phyloP scores from a whole-genome alignment of 2,329 filamentous ascomycete species.

The Xylariaceae sp. region DNA sequence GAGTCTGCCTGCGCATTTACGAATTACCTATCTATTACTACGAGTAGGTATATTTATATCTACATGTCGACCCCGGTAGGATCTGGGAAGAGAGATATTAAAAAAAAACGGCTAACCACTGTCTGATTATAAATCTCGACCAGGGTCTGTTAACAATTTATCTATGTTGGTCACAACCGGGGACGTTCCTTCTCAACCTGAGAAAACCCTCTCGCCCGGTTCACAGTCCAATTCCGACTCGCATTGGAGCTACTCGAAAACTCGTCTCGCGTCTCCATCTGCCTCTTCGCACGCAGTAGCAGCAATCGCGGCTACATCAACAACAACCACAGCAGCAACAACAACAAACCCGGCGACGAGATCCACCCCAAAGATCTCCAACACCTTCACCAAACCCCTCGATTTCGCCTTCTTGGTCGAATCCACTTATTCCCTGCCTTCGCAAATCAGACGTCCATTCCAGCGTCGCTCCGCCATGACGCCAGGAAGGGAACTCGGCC shows the following conservation, averaged over 20 bases:
- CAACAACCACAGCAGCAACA: no score
- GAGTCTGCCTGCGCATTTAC: background rate
- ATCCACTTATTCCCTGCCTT: background rate
- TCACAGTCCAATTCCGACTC: background rate
- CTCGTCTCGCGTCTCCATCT: background rate
- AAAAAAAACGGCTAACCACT: background rate
- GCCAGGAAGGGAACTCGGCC: constrained; percentile 35
- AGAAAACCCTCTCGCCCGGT: background rate
- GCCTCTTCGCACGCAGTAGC: background rate
- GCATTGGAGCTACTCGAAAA: background rate
- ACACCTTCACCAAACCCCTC: background rate
- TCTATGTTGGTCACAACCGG: background rate
- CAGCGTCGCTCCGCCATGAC: constrained; percentile 16
- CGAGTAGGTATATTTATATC: no score
- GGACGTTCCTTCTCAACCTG: background rate
- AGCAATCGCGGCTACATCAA: no score
- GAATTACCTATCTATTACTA: no score
- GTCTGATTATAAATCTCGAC: background rate
- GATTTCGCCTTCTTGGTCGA: background rate
- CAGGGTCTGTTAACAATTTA: background rate
- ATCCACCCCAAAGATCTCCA: background rate
- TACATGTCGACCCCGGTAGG: no score
- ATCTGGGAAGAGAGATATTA: no score
- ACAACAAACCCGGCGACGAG: background rate
- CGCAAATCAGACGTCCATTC: background rate